A percentile compares a stretch with the other conserved stretches of the same genome.
Conservation (phyloP, 208 protist genomes). For the Leishmania tarentolae region DNA sequence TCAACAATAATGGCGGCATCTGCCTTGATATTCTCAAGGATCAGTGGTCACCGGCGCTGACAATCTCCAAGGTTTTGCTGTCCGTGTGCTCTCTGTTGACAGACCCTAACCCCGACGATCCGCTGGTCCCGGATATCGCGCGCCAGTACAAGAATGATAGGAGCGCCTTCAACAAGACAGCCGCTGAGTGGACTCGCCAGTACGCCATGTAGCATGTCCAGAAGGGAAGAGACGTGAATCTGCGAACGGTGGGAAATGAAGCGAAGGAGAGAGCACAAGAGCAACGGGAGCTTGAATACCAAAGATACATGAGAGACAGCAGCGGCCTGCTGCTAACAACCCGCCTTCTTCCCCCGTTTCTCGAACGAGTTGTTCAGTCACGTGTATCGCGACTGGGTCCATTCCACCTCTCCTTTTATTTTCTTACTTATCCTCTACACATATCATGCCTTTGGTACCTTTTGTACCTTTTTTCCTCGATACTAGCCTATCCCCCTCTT, state of each 20-base stretch:
- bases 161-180: constrained; percentile 91
- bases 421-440: background rate
- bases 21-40: constrained; percentile 99
- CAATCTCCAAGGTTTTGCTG: constrained; percentile 98
- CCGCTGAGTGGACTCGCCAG: constrained; percentile 92
- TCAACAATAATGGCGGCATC: constrained; percentile 97
- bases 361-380: background rate
- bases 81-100: constrained; percentile 98
- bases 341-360: too few species aligned
- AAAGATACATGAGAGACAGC: background rate
- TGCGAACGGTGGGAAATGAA: constrained; percentile 31
- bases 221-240: constrained; percentile 50
- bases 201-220: constrained; percentile 72
- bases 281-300: background rate
- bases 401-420: background rate
- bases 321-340: background rate
- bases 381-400: constrained; percentile 16
- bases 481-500: background rate
- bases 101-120: constrained; percentile 99
- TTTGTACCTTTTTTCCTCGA: background rate
- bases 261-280: constrained; percentile 1
- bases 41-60: constrained; percentile 97
- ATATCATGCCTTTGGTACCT: background rate
- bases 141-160: constrained; percentile 95
- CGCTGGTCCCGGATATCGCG: constrained; percentile 98